Base-by-base conservation (phyloP, 108 stramenopile genomes). In the Pseudonitzschia delicatissima region DNA sequence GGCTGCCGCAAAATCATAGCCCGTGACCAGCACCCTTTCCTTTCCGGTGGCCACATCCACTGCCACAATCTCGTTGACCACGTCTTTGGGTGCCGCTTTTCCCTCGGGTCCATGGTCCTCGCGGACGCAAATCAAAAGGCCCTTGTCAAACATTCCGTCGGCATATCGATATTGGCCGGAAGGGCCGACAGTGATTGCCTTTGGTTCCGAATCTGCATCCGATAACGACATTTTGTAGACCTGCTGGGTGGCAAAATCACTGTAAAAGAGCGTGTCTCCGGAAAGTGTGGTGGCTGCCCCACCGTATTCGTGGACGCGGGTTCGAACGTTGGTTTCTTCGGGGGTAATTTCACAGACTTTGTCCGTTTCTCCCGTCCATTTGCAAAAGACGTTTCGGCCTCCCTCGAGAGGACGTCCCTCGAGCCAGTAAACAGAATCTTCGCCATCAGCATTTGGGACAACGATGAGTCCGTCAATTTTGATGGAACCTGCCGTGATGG, bases 301-400 rank as follows among this genome's bases (percentile, higher is more conserved):
- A 9, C 90, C 90, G 68, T 91, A 91, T 64, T 91, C 90, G 45
- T 91, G 90, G 6, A 91, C 90, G 0, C 82, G 61, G 7, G 82
- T 84, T 2, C 90, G 73, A 0, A 86, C 83, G 63, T 91, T 85
- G 0, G 70, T 57, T 7, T 74, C 76, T 29, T 67, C 53, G 0
- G 87, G 87, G 6, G 79, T 67, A 11, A 82, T 74, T 17, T 49
- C 48, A 15, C 13, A 42, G 15, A 75, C 71, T 34, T 51, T 62
- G 13, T 25, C 45, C 7, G 13, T 33, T 9, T 55, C 48, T 34
- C 73, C 37, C 1, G 40, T 61, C 45, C 69, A 73, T 9, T 63
- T 67, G 50, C 82, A 83, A 4, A 88, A 53, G 21, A 78, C 87
- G 51, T 79, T 73, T n/a, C 87, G 67, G 0, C 87, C 87, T 3